Percentiles rank a stretch among this genome's conserved stretches.
Evolutionary conservation across 257 asterid species (phyloP).

Genomic region (Perilla frutescens): DNA sequence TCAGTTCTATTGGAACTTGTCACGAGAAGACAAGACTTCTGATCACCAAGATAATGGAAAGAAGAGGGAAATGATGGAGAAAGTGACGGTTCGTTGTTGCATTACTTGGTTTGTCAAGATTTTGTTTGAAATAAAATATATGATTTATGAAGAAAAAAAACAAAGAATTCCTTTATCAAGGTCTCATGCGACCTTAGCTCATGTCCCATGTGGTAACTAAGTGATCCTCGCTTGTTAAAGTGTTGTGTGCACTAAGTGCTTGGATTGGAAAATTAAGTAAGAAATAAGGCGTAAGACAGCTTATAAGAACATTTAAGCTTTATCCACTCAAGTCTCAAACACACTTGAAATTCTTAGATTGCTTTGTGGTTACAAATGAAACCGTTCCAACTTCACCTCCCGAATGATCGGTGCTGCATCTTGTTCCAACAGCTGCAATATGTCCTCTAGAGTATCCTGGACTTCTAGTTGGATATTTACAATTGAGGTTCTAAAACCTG

Average conservation of each 20-base stretch:
- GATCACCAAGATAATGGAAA: conserved; percentile 60
- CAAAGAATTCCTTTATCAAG: neutral
- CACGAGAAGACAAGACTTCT: conserved; percentile 61
- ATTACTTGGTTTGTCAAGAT: conserved; percentile 29
- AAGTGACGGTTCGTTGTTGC: conserved; percentile 70
- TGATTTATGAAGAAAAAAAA: neutral
- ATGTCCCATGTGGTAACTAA: neutral
- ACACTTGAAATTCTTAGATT: neutral
- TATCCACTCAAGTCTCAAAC: neutral
- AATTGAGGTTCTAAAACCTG: neutral
- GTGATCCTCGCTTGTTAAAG: neutral
- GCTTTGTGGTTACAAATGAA: neutral
- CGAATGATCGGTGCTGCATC: neutral
- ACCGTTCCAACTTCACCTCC: neutral
- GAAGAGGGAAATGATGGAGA: conserved; percentile 79
- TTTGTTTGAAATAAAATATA: conserved; percentile 19
- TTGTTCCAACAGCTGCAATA: neutral
- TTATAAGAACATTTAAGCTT: too few relatives aligned
- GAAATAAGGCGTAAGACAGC: neutral
- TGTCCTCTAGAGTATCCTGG: neutral
- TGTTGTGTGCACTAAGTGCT: neutral
- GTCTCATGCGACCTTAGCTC: neutral
- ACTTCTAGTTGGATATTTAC: neutral
- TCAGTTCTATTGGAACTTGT: conserved; percentile 71
- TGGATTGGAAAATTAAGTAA: neutral